Conservation (phyloP, 345 rosid genomes). For the Eutrema yunnanense region DNA sequence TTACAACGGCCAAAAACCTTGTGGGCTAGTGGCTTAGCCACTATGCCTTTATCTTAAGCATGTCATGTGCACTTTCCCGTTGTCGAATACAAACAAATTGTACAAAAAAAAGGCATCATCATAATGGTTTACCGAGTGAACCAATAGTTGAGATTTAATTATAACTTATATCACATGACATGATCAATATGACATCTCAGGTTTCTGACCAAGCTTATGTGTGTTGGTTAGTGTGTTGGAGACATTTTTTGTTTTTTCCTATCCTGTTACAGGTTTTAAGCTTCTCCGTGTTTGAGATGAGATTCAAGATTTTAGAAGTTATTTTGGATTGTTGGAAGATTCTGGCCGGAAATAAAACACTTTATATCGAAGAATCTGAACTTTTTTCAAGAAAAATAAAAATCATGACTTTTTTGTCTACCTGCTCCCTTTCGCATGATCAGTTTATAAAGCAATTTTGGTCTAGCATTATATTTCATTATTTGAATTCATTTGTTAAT, state of each 20-base stretch:
- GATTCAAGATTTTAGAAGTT: neutral
- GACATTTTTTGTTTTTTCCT: neutral
- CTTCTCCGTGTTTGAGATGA: neutral
- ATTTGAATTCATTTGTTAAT: neutral
- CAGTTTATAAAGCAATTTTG: neutral
- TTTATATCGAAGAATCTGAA: neutral
- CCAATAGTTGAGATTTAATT: neutral
- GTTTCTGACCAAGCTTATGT: neutral
- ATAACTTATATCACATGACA: neutral
- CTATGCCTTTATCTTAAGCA: neutral
- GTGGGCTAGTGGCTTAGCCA: conserved; percentile 24
- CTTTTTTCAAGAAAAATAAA: neutral
- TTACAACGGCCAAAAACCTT: conserved; percentile 5
- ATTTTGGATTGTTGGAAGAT: neutral
- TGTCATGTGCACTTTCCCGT: conserved; percentile 4
- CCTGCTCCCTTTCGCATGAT: neutral
- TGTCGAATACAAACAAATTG: neutral
- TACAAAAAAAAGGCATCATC: neutral
- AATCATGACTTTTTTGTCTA: neutral
- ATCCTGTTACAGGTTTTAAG: neutral
- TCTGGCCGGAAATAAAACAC: neutral
- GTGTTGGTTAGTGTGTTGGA: neutral
- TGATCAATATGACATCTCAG: neutral
- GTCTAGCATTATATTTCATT: neutral
- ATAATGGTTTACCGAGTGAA: neutral